Percentiles rank a stretch among this genome's conserved stretches.
These are phyloP conservation scores for Boletus edulis DNA, from an alignment of 768 basidiomycete species.

Conservation along the genomic window DNA sequence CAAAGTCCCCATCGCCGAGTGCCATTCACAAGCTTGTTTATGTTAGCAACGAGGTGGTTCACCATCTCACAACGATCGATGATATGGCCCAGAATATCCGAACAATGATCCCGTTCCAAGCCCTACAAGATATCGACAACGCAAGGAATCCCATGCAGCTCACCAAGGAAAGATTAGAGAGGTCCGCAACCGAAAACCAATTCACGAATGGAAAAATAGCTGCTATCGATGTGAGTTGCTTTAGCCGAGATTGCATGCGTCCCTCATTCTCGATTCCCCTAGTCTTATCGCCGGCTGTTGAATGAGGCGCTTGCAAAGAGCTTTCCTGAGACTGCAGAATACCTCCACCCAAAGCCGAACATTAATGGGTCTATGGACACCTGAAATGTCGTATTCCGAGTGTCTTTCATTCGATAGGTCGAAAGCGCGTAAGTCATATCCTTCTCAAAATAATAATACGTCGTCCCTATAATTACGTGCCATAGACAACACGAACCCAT, in stretches of 20 bases:
- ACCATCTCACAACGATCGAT: conserved; percentile 64
- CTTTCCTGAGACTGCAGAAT: conserved; percentile 55
- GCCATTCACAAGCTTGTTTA: background rate
- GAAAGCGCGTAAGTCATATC: background rate
- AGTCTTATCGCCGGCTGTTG: conserved; percentile 70
- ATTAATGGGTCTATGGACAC: conserved; percentile 7
- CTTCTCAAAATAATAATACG: background rate
- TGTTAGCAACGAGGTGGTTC: conserved; percentile 69
- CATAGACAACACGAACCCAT: background rate
- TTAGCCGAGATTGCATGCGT: background rate
- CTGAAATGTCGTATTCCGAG: background rate
- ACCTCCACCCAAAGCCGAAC: conserved; percentile 18
- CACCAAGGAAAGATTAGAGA: conserved; percentile 76
- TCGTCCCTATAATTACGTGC: background rate
- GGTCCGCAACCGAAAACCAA: conserved; percentile 85
- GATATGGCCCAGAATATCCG: conserved; percentile 59
- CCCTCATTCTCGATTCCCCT: conserved; percentile 3
- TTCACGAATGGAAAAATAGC: conserved; percentile 89
- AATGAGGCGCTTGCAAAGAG: conserved; percentile 69
- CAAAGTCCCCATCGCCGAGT: background rate
- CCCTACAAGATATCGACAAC: conserved; percentile 77
- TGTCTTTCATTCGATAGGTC: background rate
- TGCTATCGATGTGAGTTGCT: conserved; percentile 60
- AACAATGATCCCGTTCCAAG: conserved; percentile 73
- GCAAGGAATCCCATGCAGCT: conserved; percentile 79